phyloP scores from a whole-genome alignment of 2,329 filamentous ascomycete species.

The Scleromitrula shiraiana region DNA sequence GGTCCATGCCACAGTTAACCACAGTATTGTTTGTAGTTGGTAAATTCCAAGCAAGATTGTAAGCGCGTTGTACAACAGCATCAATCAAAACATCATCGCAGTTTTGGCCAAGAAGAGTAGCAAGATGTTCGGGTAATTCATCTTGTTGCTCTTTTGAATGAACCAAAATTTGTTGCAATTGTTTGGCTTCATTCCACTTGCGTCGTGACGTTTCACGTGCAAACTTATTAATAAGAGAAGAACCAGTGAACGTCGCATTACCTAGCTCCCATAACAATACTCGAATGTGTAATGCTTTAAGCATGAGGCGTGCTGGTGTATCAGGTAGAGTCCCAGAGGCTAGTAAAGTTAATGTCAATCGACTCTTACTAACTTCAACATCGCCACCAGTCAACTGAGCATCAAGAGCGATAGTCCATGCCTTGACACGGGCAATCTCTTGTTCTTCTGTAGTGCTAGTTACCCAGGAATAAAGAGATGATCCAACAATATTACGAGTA shows the following conservation, averaged over 20 bases:
- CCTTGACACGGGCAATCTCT: slow-evolving; percentile 78
- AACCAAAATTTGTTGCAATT: slow-evolving; percentile 45
- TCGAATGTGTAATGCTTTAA: slow-evolving; percentile 87
- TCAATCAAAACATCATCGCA: slow-evolving; percentile 76
- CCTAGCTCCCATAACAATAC: slow-evolving; percentile 75
- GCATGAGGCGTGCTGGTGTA: slow-evolving; percentile 76
- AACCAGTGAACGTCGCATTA: slow-evolving; percentile 55
- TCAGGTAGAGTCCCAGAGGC: slow-evolving; percentile 81
- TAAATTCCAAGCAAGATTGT: slow-evolving; percentile 83
- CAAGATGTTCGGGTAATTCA: slow-evolving; percentile 71
- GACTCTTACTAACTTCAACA: slow-evolving; percentile 78
- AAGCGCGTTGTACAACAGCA: slow-evolving; percentile 72
- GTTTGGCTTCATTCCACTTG: slow-evolving; percentile 75
- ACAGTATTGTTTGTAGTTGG: slow-evolving; percentile 60
- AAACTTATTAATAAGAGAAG: slow-evolving; percentile 56
- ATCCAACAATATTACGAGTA: slow-evolving; percentile 68
- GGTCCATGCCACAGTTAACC: slow-evolving; percentile 66
- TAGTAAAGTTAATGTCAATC: slow-evolving; percentile 76
- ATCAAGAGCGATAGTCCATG: slow-evolving; percentile 89
- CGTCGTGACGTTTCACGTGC: slow-evolving; percentile 66
- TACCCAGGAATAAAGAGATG: slow-evolving; percentile 66
- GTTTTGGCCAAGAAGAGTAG: slow-evolving; percentile 66
- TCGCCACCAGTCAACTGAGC: slow-evolving; percentile 89
- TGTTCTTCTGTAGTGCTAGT: slow-evolving; percentile 78
- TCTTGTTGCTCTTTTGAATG: slow-evolving; percentile 37